Percentiles rank a stretch among this genome's conserved stretches.
Conservation (phyloP, 495 filamentous ascomycete species). For the Aspergillus sparsus region DNA sequence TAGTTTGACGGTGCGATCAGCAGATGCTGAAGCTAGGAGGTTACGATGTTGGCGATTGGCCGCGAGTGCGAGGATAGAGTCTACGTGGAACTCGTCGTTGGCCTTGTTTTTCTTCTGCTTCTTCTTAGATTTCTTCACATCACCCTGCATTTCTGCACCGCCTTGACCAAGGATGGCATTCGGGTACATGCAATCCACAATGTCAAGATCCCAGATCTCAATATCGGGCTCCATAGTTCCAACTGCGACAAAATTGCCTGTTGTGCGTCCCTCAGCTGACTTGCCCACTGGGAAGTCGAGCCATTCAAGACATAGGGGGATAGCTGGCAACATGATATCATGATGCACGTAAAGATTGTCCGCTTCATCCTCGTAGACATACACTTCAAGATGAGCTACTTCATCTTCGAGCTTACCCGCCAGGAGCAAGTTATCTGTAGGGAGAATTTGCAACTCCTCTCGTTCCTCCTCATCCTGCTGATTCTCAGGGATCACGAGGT, state of each 20-base stretch:
- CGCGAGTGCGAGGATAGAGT: constrained; percentile 86
- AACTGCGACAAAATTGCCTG: constrained; percentile 87
- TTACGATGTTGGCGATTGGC: constrained; percentile 92
- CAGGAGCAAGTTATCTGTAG: constrained; percentile 87
- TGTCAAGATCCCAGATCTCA: constrained; percentile 96
- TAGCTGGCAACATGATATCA: constrained; percentile 98
- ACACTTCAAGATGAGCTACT: constrained; percentile 92
- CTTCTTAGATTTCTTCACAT: constrained; percentile 72
- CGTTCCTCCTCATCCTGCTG: constrained; percentile 78
- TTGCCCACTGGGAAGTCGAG: constrained; percentile 83
- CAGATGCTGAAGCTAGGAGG: constrained; percentile 92
- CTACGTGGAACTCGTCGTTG: constrained; percentile 91
- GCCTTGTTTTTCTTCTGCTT: constrained; percentile 79
- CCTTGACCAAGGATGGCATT: constrained; percentile 94
- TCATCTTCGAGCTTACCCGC: constrained; percentile 95
- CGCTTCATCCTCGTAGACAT: constrained; percentile 91
- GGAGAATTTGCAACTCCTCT: constrained; percentile 90
- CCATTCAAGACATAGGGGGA: constrained; percentile 95
- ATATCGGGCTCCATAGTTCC: constrained; percentile 99
- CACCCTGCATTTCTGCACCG: constrained; percentile 50
- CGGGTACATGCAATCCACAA: constrained; percentile 95
- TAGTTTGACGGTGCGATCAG: constrained; percentile 94
- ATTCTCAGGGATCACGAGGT: constrained; percentile 79
- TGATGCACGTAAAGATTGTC: constrained; percentile 99
- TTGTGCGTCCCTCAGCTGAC: constrained; percentile 50